A percentile compares a stretch with the other conserved stretches of the same genome.
Evolutionary conservation across 176 grass and related monocot genomes (phyloP).

Genomic region (Eremochloa ophiuroides): DNA sequence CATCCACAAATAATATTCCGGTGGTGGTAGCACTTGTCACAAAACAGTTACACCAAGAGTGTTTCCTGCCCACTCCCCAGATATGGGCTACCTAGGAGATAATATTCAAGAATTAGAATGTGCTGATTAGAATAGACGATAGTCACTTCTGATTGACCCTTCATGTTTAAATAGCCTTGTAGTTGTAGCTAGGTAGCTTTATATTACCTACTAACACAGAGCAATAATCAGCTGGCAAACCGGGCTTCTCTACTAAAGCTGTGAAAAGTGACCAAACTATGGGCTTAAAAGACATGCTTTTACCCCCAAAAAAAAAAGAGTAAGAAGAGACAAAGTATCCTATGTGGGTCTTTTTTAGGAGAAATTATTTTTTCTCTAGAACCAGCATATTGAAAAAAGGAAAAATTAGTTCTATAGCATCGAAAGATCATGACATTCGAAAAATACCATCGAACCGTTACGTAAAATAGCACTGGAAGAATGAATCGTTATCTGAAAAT

Average conservation of each 20-base stretch:
- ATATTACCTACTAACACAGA: neutral
- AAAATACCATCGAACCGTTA: too few species aligned
- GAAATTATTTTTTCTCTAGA: neutral
- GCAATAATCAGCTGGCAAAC: neutral
- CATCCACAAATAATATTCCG: neutral
- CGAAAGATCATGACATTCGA: too few species aligned
- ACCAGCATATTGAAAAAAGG: neutral
- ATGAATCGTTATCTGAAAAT: too few species aligned
- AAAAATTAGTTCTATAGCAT: too few species aligned
- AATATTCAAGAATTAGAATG: constrained; percentile 22
- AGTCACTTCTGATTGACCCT: neutral
- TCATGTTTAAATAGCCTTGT: constrained; percentile 15
- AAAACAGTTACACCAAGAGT: constrained; percentile 9
- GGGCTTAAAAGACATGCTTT: neutral
- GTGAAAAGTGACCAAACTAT: neutral
- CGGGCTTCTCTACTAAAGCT: neutral
- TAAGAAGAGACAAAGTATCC: neutral
- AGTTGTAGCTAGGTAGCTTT: neutral
- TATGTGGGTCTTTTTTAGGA: neutral
- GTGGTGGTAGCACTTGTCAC: constrained; percentile 17
- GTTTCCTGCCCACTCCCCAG: neutral
- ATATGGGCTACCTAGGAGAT: constrained; percentile 38
- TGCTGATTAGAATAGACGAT: neutral
- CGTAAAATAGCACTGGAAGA: too few species aligned
- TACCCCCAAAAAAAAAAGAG: neutral